These are phyloP conservation scores for Tuber magnatum DNA, from an alignment of 495 filamentous ascomycete genomes.

Conservation along the genomic window DNA sequence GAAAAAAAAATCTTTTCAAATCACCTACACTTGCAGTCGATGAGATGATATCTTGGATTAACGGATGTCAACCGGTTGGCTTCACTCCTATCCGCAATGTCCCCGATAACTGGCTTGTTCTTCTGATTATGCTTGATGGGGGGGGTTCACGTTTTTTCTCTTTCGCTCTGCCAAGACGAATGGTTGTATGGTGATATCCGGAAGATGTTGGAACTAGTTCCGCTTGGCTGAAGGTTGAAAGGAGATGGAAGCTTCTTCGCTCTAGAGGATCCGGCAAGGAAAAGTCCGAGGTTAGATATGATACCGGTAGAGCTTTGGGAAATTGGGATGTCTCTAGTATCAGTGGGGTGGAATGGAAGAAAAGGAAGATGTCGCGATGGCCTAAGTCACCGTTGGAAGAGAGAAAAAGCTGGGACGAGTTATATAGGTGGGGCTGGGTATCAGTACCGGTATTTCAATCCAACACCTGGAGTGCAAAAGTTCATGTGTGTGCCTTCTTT, in stretches of 20 bases:
- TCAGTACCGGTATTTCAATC: conserved; percentile 17
- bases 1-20: not conserved
- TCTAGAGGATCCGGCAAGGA: not conserved
- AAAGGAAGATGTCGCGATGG: conserved; percentile 3
- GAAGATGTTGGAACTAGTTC: not conserved
- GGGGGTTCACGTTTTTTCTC: not conserved
- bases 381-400: conserved; percentile 5
- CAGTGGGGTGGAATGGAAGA: conserved; percentile 1
- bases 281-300: conserved; percentile 5
- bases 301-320: conserved; percentile 4
- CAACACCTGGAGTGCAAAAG: conserved; percentile 4
- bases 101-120: not conserved
- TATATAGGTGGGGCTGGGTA: not conserved
- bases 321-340: conserved; percentile 6
- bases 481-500: not conserved
- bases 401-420: not conserved
- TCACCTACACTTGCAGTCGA: not conserved
- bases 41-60: not conserved
- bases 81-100: not conserved
- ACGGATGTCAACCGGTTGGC: not conserved
- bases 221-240: not conserved
- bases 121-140: conserved; percentile 1
- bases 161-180: not conserved
- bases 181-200: not conserved
- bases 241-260: not conserved